Conservation (phyloP, 75 land plant genomes). For the Adiantum capillusveneris region DNA sequence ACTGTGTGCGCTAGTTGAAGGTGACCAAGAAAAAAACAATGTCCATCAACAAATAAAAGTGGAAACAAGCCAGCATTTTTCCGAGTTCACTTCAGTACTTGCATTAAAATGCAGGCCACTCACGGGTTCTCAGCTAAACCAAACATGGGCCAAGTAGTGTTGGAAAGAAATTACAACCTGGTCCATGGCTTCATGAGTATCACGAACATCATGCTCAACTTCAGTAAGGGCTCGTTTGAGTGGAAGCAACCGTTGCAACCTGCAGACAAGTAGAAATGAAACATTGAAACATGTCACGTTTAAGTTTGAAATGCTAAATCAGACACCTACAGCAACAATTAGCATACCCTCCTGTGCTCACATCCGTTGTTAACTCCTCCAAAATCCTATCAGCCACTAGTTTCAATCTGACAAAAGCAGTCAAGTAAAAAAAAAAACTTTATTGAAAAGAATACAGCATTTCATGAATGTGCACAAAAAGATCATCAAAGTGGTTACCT, state of each 20-base stretch:
- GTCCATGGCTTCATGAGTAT: constrained; percentile 49
- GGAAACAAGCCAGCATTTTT: too few species aligned
- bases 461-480: not conserved
- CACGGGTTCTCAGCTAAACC: too few species aligned
- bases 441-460: not conserved
- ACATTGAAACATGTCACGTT: too few species aligned
- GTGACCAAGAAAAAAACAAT: too few species aligned
- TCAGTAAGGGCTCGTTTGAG: constrained; percentile 42
- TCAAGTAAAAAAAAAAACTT: not conserved
- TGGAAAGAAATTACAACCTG: constrained; percentile 33
- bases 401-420: constrained; percentile 23
- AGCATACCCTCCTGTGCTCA: constrained; percentile 37
- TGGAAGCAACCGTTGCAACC: constrained; percentile 42
- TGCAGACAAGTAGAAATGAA: too few species aligned
- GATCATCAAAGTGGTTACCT: constrained; percentile 17
- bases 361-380: constrained; percentile 39
- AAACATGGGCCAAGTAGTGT: too few species aligned
- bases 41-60: too few species aligned
- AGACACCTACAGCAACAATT: too few species aligned
- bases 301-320: too few species aligned
- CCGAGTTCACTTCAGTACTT: too few species aligned
- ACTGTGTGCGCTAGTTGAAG: too few species aligned
- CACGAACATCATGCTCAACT: constrained; percentile 47
- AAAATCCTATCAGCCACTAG: constrained; percentile 36
- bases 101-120: too few species aligned